Evolutionary conservation across 2,329 filamentous ascomycete species (phyloP), one percentile per base, ranked within the genome.

Genomic region (Trichophyton mentagrophytes): DNA sequence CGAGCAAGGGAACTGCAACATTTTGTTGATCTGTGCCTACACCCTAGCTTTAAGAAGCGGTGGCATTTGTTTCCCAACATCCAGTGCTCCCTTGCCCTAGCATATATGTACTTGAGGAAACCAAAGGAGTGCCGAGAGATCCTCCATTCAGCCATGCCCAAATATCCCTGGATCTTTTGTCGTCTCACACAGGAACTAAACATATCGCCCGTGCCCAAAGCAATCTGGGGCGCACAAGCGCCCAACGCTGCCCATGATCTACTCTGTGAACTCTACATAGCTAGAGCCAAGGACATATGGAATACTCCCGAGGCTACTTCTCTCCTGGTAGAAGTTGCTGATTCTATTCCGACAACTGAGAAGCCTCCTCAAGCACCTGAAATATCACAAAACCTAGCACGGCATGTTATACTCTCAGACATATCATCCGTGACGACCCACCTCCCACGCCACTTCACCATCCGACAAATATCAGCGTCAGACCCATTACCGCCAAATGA

Each of bases 141-240:
- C 5, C 79, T 97, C 6, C 77, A 79, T 3, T 76, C 79, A 6
- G 87, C 89, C 1, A 87, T 96, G 71, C 79, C 83, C 61, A 78
- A 78, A 30, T 83, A 90, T 59, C 92, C 93, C 0, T 99, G 91
- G 90, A 79, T 96, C 1, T 90, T 92, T 67, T 85, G 83, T 60
- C 80, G 85, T 22, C 77, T 99, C 3, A 93, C 92, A 70, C 86
- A 88, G 66, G 87, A 89, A 56, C 78, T 97, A 27, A 85, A 87
- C 64, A 79, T 96, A 33, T 86, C 90, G 13, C 80, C 82, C 5
- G 78, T 89, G 6, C 91, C 93, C 1, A 85, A 85, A 38, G 82
- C 85, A 0, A 82, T 97, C 36, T 97, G 93, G 92, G 91, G 89
- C 58, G 81, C 85, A 63, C 80, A 84, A 67, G 83, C 88, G 3